phyloP scores from a whole-genome alignment of 495 filamentous ascomycete genomes.

The Niebla homalea region DNA sequence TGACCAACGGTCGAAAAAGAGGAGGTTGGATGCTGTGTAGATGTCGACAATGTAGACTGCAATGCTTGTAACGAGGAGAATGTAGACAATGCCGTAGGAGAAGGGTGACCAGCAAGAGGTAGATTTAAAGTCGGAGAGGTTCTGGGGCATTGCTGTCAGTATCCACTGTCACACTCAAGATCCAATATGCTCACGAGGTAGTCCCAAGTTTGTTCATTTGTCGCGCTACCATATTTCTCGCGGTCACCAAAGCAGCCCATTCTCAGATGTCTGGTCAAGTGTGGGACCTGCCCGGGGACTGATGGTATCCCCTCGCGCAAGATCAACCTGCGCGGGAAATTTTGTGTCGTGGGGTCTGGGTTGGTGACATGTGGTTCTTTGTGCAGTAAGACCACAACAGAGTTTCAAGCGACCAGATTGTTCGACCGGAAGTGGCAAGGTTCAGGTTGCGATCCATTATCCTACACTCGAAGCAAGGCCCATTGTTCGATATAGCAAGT shows the following conservation, averaged over 20 bases:
- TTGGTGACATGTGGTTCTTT: no score
- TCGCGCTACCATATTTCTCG: slow-evolving; percentile 50
- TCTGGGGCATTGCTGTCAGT: slow-evolving; percentile 39
- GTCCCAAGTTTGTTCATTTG: slow-evolving; percentile 83
- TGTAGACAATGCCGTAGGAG: slow-evolving; percentile 74
- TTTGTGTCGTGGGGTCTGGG: no score
- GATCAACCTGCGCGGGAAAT: no score
- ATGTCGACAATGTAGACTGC: slow-evolving; percentile 81
- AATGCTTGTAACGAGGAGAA: slow-evolving; percentile 64
- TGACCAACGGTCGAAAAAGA: slow-evolving; percentile 65
- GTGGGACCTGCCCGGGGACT: slow-evolving; percentile 9
- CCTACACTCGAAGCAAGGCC: no score
- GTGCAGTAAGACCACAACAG: no score
- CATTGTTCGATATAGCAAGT: no score
- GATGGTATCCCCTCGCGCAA: background rate
- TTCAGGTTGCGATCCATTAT: no score
- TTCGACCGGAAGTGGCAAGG: no score
- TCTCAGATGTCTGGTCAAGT: slow-evolving; percentile 11
- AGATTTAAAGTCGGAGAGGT: slow-evolving; percentile 75
- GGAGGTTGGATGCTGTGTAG: slow-evolving; percentile 81
- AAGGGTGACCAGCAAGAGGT: slow-evolving; percentile 60
- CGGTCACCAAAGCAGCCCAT: slow-evolving; percentile 68
- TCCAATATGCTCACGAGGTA: slow-evolving; percentile 59
- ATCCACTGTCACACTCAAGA: background rate
- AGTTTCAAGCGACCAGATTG: background rate